Evolutionary conservation across 2,329 filamentous ascomycete species (phyloP).

Genomic region (Nannizziopsis arthrosporioides): DNA sequence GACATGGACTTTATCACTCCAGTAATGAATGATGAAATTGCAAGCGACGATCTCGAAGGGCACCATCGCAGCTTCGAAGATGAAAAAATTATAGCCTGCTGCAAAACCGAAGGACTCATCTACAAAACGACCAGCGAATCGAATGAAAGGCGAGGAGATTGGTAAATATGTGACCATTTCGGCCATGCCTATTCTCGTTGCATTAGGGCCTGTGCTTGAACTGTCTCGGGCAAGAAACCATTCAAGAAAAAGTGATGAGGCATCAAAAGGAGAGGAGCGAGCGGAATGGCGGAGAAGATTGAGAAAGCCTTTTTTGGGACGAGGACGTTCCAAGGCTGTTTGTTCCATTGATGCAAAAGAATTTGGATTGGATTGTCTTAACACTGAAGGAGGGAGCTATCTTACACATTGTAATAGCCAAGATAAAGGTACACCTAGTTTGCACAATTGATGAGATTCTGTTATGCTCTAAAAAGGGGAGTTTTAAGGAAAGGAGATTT

Average conservation of each 20-base stretch:
- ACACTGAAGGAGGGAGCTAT: conserved; percentile 9
- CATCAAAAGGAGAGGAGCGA: not conserved
- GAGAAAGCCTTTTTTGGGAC: not conserved
- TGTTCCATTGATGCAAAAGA: too few relatives aligned
- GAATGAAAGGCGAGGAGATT: conserved; percentile 37
- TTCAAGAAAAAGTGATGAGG: not conserved
- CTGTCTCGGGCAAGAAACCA: conserved; percentile 13
- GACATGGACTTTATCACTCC: conserved; percentile 37
- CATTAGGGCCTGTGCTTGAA: conserved; percentile 15
- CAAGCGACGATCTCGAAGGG: conserved; percentile 44
- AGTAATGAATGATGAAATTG: conserved; percentile 41
- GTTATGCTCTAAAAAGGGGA: not conserved
- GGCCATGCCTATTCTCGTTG: conserved; percentile 28
- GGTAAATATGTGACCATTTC: conserved; percentile 43
- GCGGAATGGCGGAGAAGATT: not conserved
- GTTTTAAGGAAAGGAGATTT: too few relatives aligned
- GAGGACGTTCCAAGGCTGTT: not conserved
- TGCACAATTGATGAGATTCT: conserved; percentile 22
- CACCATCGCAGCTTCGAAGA: conserved; percentile 41
- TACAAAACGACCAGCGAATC: conserved; percentile 38
- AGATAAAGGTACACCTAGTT: conserved; percentile 35
- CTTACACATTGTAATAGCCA: conserved; percentile 38
- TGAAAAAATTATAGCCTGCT: conserved; percentile 42
- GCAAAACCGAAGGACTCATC: conserved; percentile 40
- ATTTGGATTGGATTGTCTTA: not conserved